Evolutionary conservation across 2,329 filamentous ascomycete genomes (phyloP).

Genomic region (Emydomyces testavorans): DNA sequence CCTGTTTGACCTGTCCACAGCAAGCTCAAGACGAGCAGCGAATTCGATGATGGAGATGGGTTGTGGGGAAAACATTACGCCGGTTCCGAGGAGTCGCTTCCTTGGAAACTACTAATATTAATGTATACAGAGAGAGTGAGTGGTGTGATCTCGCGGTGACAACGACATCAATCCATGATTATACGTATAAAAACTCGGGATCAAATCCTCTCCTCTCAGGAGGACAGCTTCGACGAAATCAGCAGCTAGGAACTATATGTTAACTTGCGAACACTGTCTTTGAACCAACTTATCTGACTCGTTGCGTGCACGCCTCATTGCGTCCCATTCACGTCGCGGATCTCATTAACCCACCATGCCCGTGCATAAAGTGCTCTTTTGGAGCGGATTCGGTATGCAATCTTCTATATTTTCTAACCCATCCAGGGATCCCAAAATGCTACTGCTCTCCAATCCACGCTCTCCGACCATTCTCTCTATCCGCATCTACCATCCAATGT

Average conservation of each 20-base stretch:
- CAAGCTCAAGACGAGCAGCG: no score
- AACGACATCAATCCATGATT: no score
- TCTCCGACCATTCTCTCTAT: background rate
- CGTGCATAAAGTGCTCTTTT: conserved; percentile 43
- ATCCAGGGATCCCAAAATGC: background rate
- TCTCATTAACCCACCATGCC: conserved; percentile 26
- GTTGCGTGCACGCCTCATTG: background rate
- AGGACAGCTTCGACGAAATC: no score
- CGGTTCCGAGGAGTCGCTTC: no score
- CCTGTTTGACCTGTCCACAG: background rate
- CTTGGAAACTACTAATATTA: no score
- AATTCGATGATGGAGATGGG: no score
- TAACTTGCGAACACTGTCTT: background rate
- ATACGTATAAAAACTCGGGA: no score
- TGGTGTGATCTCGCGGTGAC: no score
- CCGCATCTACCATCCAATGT: background rate
- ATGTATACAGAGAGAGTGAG: no score
- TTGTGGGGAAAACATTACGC: no score
- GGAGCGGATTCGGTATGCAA: conserved; percentile 69
- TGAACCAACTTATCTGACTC: background rate
- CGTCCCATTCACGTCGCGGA: conserved; percentile 16
- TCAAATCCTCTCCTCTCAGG: no score
- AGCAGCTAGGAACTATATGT: no score
- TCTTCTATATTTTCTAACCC: background rate
- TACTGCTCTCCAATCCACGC: background rate